Percentiles rank a stretch among this genome's conserved stretches.
phyloP scores from a whole-genome alignment of 768 basidiomycete genomes.

The Tylopilus rubrobrunneus region DNA sequence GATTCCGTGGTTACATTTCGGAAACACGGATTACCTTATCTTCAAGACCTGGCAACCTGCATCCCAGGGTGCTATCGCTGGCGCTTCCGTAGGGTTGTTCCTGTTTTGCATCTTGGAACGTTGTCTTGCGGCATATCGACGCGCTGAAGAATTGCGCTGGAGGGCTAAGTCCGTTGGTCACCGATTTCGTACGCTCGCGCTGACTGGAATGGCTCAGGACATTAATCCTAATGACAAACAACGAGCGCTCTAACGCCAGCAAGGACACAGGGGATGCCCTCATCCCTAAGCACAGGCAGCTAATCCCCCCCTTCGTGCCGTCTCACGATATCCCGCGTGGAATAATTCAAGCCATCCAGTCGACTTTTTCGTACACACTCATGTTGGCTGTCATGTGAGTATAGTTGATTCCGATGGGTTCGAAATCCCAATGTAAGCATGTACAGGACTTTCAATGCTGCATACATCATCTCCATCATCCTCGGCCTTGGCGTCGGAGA shows the following conservation, averaged over 20 bases:
- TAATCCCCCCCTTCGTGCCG: slow-evolving; percentile 58
- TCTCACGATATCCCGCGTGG: slow-evolving; percentile 72
- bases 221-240: neutral
- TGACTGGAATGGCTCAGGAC: slow-evolving; percentile 11
- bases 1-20: slow-evolving; percentile 64
- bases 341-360: slow-evolving; percentile 57
- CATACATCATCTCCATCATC: slow-evolving; percentile 70
- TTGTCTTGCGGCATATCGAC: slow-evolving; percentile 56
- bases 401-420: neutral
- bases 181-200: neutral
- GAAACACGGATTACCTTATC: slow-evolving; percentile 64
- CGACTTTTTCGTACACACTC: slow-evolving; percentile 59
- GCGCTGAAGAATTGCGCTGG: slow-evolving; percentile 56
- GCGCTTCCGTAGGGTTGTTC: slow-evolving; percentile 70
- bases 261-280: neutral
- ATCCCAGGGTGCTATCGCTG: slow-evolving; percentile 66
- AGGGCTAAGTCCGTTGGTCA: slow-evolving; percentile 42
- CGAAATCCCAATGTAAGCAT: slow-evolving; percentile 5
- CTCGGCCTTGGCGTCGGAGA: slow-evolving; percentile 74
- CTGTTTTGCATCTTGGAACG: slow-evolving; percentile 68
- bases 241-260: neutral
- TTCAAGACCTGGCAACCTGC: slow-evolving; percentile 69
- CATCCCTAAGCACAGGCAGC: slow-evolving; percentile 18
- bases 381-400: slow-evolving; percentile 83
- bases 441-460: slow-evolving; percentile 78